Conservation (phyloP, 2,329 filamentous ascomycete genomes). For the Fusarium pseudoanthophilum region DNA sequence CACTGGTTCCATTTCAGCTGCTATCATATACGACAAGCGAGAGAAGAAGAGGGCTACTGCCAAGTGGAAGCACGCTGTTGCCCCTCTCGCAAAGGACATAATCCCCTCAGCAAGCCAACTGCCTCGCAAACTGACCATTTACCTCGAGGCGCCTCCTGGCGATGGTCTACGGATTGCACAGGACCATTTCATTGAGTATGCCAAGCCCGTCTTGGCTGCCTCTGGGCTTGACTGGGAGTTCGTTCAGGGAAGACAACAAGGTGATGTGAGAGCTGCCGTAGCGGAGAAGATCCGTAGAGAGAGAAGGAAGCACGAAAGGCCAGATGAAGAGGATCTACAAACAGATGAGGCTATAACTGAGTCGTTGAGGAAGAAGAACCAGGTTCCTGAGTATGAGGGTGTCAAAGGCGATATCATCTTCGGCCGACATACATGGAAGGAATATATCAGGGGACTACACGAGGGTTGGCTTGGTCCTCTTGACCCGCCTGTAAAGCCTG, state of each 20-base stretch:
- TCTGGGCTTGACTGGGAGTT: slow-evolving; percentile 97
- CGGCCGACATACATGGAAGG: slow-evolving; percentile 95
- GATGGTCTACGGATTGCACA: slow-evolving; percentile 87
- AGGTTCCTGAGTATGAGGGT: slow-evolving; percentile 77
- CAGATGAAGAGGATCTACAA: slow-evolving; percentile 60
- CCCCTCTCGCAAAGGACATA: slow-evolving; percentile 82
- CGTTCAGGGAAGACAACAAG: slow-evolving; percentile 88
- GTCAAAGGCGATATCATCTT: slow-evolving; percentile 87
- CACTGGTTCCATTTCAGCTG: slow-evolving; percentile 79
- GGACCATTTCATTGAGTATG: slow-evolving; percentile 94
- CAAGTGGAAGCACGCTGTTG: slow-evolving; percentile 87
- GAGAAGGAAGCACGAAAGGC: slow-evolving; percentile 67
- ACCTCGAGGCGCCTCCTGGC: slow-evolving; percentile 85
- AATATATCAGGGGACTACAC: slow-evolving; percentile 91
- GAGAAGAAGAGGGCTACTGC: slow-evolving; percentile 87
- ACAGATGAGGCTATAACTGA: slow-evolving; percentile 67
- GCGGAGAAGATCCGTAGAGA: slow-evolving; percentile 86
- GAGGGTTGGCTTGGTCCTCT: slow-evolving; percentile 96
- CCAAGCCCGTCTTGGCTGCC: slow-evolving; percentile 90
- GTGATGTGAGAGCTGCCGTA: slow-evolving; percentile 88
- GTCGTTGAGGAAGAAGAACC: slow-evolving; percentile 71
- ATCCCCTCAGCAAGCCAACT: slow-evolving; percentile 75
- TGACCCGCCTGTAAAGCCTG: slow-evolving; percentile 63
- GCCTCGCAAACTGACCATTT: slow-evolving; percentile 86
- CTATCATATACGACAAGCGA: slow-evolving; percentile 90